Evolutionary conservation across 2,329 filamentous ascomycete species (phyloP).

Genomic region (Cryphonectria nitschkei): DNA sequence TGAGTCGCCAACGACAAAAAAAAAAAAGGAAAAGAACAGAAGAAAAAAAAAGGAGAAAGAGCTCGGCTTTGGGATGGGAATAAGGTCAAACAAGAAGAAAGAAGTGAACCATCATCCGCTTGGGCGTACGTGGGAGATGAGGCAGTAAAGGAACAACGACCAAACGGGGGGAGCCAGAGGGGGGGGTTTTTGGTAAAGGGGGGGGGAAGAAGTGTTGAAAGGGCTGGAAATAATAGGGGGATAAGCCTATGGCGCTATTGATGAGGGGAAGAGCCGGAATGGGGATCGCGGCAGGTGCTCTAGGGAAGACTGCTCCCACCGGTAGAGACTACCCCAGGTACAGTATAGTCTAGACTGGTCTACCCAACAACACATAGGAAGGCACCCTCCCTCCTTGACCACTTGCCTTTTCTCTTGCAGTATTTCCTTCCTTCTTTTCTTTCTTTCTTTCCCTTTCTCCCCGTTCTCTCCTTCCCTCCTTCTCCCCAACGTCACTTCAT

Average conservation of each 20-base stretch:
- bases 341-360: not conserved
- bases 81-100: slow-evolving; percentile 8
- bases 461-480: too few species aligned
- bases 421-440: too few species aligned
- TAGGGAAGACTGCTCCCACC: not conserved
- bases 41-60: not conserved
- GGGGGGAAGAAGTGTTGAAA: slow-evolving; percentile 2
- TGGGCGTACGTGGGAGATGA: not conserved
- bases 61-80: slow-evolving; percentile 23
- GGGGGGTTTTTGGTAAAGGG: not conserved
- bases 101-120: not conserved
- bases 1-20: not conserved
- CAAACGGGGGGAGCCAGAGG: not conserved
- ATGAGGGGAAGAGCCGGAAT: slow-evolving; percentile 10
- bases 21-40: too few species aligned
- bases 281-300: not conserved
- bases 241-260: slow-evolving; percentile 1
- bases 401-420: too few species aligned
- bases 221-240: slow-evolving; percentile 11
- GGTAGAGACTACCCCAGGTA: not conserved
- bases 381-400: not conserved
- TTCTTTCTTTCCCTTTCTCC: too few species aligned
- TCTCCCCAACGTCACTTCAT: not conserved
- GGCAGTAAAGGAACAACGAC: slow-evolving; percentile 1
- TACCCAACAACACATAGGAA: not conserved